Conservation (phyloP, 306 rosid species). For the Pyrus pyrifolia region DNA sequence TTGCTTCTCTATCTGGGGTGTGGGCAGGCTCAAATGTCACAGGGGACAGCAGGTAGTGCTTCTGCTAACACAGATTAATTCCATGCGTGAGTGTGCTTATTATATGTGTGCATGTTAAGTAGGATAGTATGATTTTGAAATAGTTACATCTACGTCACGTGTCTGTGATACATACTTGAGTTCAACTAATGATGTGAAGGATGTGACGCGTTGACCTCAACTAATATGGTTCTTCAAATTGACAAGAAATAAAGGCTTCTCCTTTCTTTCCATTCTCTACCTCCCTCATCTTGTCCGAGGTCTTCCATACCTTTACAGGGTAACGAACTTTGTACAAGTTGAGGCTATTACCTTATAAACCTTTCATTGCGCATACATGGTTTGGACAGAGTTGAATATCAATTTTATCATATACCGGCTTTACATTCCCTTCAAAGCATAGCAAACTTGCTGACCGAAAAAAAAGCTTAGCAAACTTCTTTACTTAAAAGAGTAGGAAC, state of each 20-base stretch:
- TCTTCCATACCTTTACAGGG: background rate
- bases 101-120: background rate
- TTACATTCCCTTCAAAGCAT: background rate
- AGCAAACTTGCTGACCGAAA: background rate
- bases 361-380: background rate
- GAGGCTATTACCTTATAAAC: background rate
- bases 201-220: background rate
- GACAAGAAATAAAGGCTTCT: background rate
- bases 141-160: background rate
- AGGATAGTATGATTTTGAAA: background rate
- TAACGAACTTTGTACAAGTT: background rate
- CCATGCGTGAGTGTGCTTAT: background rate
- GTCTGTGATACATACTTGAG: background rate
- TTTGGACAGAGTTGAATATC: background rate
- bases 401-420: background rate
- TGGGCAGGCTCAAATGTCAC: slow-evolving; percentile 75
- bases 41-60: slow-evolving; percentile 55
- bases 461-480: background rate
- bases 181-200: background rate
- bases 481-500: background rate
- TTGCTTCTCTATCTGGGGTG: slow-evolving; percentile 72
- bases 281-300: background rate
- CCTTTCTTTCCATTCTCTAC: background rate
- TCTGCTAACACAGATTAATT: background rate
- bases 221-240: background rate